These are phyloP conservation scores for Pneumocystis sp. DNA, from an alignment of 1,139 yeast genomes.

Conservation along the genomic window DNA sequence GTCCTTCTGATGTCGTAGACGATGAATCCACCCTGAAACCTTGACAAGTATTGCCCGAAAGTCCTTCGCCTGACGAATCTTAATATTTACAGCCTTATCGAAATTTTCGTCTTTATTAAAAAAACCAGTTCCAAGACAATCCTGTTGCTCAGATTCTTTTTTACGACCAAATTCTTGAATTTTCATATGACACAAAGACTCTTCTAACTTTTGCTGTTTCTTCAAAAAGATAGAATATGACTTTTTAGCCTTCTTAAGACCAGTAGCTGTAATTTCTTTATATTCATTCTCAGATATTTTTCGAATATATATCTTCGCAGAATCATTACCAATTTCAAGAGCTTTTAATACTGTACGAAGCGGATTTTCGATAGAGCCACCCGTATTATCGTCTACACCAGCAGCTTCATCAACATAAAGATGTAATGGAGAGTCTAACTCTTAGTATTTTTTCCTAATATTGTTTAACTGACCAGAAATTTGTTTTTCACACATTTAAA, in stretches of 20 bases:
- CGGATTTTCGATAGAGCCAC: constrained; percentile 56
- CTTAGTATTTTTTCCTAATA: neutral
- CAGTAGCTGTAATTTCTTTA: constrained; percentile 76
- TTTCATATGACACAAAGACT: constrained; percentile 3
- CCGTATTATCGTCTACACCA: constrained; percentile 47
- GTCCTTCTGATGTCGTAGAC: constrained; percentile 85
- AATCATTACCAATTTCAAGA: constrained; percentile 32
- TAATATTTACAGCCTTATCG: constrained; percentile 54
- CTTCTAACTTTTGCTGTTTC: constrained; percentile 30
- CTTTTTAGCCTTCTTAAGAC: constrained; percentile 89
- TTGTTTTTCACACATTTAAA: neutral
- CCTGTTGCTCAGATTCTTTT: constrained; percentile 36
- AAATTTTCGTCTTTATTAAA: constrained; percentile 58
- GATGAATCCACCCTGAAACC: constrained; percentile 92
- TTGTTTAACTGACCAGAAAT: neutral
- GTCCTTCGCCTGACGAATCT: constrained; percentile 42
- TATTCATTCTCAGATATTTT: constrained; percentile 47
- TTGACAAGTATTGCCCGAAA: constrained; percentile 49
- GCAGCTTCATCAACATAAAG: constrained; percentile 52
- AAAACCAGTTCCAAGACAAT: constrained; percentile 50
- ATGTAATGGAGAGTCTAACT: neutral
- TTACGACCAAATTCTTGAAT: neutral
- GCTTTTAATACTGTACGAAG: constrained; percentile 79
- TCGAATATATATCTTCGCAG: constrained; percentile 51
- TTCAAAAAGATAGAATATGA: constrained; percentile 86